Conservation (phyloP, 768 basidiomycete species). For the Russula sp. region DNA sequence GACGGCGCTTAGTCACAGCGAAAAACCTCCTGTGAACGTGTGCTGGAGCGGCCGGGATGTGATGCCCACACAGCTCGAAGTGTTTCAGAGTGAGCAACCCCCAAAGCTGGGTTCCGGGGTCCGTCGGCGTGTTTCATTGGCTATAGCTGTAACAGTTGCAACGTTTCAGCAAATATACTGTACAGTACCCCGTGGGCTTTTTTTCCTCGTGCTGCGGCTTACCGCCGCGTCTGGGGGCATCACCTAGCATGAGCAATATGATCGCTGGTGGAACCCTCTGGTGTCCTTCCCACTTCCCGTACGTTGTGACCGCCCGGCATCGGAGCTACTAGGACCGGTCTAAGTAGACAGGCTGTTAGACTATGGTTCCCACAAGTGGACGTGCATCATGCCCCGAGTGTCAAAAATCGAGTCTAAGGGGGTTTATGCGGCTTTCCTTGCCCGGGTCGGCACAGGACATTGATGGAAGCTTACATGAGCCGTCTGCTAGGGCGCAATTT, state of each 20-base stretch:
- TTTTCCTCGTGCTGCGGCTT: background rate
- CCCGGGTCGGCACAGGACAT: background rate
- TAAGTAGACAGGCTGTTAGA: background rate
- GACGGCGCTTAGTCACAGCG: background rate
- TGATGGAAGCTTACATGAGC: conserved; percentile 14
- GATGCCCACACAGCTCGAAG: background rate
- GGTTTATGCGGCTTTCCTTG: background rate
- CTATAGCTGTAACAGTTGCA: background rate
- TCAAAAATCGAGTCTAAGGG: conserved; percentile 6
- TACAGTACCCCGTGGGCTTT: background rate
- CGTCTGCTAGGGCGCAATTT: background rate
- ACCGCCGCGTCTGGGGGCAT: background rate
- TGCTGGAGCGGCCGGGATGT: background rate
- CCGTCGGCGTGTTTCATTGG: conserved; percentile 1
- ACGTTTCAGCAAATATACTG: background rate
- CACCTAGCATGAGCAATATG: background rate
- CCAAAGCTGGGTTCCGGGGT: conserved; percentile 1
- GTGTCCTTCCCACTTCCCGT: background rate
- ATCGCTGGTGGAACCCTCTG: background rate
- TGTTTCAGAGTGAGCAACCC: conserved; percentile 12
- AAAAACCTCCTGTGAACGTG: background rate
- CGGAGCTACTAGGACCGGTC: background rate
- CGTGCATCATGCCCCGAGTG: background rate
- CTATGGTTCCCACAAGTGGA: background rate
- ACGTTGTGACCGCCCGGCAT: background rate